Evolutionary conservation across 73 alveolate species (phyloP).

Genomic region (Paramecium pentaurelia): DNA sequence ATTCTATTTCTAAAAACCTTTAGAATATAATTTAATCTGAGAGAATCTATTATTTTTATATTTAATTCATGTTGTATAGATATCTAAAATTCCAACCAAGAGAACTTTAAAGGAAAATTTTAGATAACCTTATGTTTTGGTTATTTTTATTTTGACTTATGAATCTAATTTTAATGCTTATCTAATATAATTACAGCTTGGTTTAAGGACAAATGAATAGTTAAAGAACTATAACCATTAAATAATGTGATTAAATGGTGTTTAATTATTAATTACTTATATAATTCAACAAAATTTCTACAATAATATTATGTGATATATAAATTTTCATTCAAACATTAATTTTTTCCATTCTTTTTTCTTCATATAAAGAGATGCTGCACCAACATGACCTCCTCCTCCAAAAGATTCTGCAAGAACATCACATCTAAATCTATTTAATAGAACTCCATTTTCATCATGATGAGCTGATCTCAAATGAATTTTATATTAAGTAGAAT

Average conservation of each 20-base stretch:
- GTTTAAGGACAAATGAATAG: background rate
- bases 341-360: constrained; percentile 29
- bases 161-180: background rate
- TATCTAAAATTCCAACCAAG: too few species aligned
- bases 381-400: constrained; percentile 47
- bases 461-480: constrained; percentile 49
- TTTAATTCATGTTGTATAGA: background rate
- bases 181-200: background rate
- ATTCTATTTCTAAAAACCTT: background rate
- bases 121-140: background rate
- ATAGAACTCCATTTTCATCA: background rate
- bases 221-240: background rate
- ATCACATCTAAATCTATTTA: constrained; percentile 21
- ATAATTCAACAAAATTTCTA: background rate
- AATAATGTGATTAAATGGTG: background rate
- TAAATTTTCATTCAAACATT: background rate
- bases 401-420: background rate
- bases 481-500: background rate
- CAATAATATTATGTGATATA: background rate
- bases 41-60: background rate
- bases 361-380: background rate
- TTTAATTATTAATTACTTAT: background rate
- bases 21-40: background rate
- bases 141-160: background rate
- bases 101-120: background rate